A percentile compares a stretch with the other conserved stretches of the same genome.
phyloP scores from a whole-genome alignment of 1,139 yeast species.

The Zhuliangozyma blackwelliae region DNA sequence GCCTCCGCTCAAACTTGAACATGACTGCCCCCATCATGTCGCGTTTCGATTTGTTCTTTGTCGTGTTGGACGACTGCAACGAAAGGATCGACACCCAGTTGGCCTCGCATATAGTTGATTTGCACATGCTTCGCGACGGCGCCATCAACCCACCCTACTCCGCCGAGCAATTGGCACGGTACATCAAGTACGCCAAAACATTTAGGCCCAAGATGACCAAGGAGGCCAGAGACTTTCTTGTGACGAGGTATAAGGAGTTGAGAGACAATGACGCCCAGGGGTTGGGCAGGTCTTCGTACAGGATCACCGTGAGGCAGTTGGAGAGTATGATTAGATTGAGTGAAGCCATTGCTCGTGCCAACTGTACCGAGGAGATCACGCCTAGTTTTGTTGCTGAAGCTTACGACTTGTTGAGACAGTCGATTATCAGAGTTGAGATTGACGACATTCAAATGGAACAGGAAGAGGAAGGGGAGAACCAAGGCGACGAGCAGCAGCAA shows the following conservation, averaged over 20 bases:
- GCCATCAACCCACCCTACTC: constrained; percentile 89
- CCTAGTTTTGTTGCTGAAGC: constrained; percentile 93
- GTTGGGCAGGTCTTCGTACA: constrained; percentile 76
- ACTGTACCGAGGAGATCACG: constrained; percentile 85
- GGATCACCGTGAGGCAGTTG: constrained; percentile 95
- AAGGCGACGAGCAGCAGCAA: constrained; percentile 18
- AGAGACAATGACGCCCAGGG: constrained; percentile 94
- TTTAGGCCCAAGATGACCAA: constrained; percentile 86
- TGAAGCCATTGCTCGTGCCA: constrained; percentile 97
- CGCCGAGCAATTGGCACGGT: constrained; percentile 84
- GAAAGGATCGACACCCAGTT: constrained; percentile 85
- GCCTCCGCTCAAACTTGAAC: constrained; percentile 80
- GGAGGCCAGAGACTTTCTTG: constrained; percentile 75
- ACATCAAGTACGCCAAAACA: constrained; percentile 88
- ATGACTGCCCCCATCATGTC: constrained; percentile 99
- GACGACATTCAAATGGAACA: constrained; percentile 88
- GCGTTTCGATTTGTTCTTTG: constrained; percentile 93
- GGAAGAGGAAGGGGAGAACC: constrained; percentile 40
- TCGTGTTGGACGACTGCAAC: constrained; percentile 91
- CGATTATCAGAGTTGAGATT: constrained; percentile 90
- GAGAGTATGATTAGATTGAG: constrained; percentile 91
- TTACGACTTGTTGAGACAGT: constrained; percentile 80
- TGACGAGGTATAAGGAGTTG: constrained; percentile 78
- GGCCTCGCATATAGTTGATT: constrained; percentile 87
- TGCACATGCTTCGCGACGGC: constrained; percentile 87